phyloP scores from a whole-genome alignment of 2,329 filamentous ascomycete genomes.

The Magnaporthiopsis incrustans region DNA sequence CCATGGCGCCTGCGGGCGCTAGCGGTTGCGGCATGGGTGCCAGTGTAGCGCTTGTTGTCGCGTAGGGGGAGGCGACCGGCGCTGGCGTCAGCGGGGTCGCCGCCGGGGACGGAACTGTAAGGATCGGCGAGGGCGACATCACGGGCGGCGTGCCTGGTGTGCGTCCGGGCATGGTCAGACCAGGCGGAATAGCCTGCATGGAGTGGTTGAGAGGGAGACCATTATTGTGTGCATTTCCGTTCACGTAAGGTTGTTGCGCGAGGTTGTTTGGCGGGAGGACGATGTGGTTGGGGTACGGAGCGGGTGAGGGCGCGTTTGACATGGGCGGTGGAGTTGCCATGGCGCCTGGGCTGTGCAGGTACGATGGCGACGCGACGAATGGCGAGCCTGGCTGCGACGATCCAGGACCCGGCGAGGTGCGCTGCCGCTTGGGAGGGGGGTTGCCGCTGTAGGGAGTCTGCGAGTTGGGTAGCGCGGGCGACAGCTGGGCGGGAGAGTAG shows the following conservation, averaged over 20 bases:
- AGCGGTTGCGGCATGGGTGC: slow-evolving; percentile 15
- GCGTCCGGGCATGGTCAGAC: slow-evolving; percentile 6
- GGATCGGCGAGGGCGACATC: slow-evolving; percentile 2
- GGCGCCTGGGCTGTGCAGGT: slow-evolving; percentile 16
- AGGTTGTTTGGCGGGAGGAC: slow-evolving; percentile 20
- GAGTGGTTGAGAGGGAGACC: neutral
- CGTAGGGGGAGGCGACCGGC: slow-evolving; percentile 7
- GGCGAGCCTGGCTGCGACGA: slow-evolving; percentile 11
- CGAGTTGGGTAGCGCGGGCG: slow-evolving; percentile 1
- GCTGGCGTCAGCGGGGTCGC: slow-evolving; percentile 4
- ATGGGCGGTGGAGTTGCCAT: slow-evolving; percentile 12
- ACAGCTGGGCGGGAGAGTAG: neutral
- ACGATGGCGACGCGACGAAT: slow-evolving; percentile 20
- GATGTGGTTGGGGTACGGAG: slow-evolving; percentile 50
- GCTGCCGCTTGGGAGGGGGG: slow-evolving; percentile 3
- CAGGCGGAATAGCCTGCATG: neutral
- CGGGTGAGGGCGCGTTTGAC: slow-evolving; percentile 29
- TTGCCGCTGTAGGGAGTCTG: slow-evolving; percentile 1
- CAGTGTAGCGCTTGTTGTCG: slow-evolving; percentile 15
- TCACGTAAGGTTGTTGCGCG: slow-evolving; percentile 19
- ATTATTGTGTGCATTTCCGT: slow-evolving; percentile 14
- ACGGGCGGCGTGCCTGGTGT: slow-evolving; percentile 5
- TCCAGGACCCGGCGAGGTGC: slow-evolving; percentile 2
- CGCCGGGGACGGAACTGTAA: neutral
- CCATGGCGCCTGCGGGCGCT: slow-evolving; percentile 34